Conservation (phyloP, 129 eudicot species). For the Escallonia rubra region DNA sequence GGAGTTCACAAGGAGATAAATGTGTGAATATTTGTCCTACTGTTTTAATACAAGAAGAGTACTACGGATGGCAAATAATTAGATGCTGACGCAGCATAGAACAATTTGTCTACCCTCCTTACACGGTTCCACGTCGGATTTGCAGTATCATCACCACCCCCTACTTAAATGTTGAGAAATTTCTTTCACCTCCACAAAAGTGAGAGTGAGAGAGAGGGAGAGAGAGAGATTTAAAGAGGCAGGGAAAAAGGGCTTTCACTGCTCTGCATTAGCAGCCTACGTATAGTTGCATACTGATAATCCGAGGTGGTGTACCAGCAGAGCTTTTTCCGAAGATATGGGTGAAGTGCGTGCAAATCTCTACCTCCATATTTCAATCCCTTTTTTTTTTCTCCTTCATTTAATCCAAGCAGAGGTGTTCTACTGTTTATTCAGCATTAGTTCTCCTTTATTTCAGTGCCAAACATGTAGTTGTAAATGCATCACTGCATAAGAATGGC, state of each 20-base stretch:
- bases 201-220: conserved; percentile 11
- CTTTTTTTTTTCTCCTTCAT: neutral
- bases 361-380: neutral
- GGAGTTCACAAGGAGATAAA: no score
- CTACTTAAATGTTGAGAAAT: conserved; percentile 8
- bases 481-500: neutral
- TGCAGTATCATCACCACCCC: neutral
- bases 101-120: neutral
- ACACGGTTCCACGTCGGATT: conserved; percentile 5
- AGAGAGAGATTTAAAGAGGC: neutral
- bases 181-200: neutral
- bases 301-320: neutral
- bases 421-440: no score
- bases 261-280: neutral
- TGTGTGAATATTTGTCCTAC: no score
- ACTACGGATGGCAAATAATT: conserved; percentile 1
- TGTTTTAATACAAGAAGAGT: neutral
- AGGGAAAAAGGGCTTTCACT: neutral
- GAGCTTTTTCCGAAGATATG: conserved; percentile 1
- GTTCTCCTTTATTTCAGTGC: no score
- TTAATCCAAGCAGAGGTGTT: no score
- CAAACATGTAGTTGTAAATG: neutral
- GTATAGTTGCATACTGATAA: neutral
- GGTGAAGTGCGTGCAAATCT: conserved; percentile 18
- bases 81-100: conserved; percentile 10